Evolutionary conservation across 768 basidiomycete species (phyloP).

Genomic region (Pleurotus salmoneostramineus): DNA sequence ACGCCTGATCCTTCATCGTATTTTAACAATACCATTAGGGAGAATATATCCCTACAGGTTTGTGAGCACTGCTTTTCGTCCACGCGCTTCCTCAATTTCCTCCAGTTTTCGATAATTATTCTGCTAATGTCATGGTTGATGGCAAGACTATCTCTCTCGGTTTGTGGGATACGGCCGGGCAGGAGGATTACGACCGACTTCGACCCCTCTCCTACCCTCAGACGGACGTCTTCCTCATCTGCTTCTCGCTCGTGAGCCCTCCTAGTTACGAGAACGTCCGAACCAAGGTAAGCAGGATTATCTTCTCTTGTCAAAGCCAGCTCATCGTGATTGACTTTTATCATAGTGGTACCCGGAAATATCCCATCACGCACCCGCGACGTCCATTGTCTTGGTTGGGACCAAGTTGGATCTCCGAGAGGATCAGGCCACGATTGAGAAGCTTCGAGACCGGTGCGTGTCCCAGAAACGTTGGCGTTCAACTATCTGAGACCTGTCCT

Average conservation of each 20-base stretch:
- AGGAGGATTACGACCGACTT: constrained; percentile 98
- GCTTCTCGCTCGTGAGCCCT: constrained; percentile 97
- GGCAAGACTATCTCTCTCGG: constrained; percentile 98
- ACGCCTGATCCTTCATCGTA: constrained; percentile 7
- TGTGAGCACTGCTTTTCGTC: constrained; percentile 13
- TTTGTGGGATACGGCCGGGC: constrained; percentile 99
- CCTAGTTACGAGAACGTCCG: constrained; percentile 98
- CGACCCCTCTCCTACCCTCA: constrained; percentile 98
- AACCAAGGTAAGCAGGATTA: constrained; percentile 70
- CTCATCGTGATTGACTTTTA: constrained; percentile 6
- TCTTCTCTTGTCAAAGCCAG: constrained; percentile 6
- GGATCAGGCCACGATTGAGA: constrained; percentile 89
- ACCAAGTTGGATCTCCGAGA: constrained; percentile 98
- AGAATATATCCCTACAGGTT: constrained; percentile 95
- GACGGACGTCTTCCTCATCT: constrained; percentile 98
- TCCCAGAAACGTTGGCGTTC: neutral
- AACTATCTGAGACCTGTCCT: too few relatives aligned
- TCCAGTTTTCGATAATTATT: constrained; percentile 98
- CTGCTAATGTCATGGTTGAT: constrained; percentile 98
- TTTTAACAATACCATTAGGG: constrained; percentile 47
- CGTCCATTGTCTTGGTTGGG: constrained; percentile 90
- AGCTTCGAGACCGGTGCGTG: constrained; percentile 82
- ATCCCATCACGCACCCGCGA: constrained; percentile 93
- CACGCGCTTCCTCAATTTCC: neutral
- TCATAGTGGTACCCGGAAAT: constrained; percentile 94